Evolutionary conservation across 345 rosid genomes (phyloP).

Genomic region (Salix dunnii): DNA sequence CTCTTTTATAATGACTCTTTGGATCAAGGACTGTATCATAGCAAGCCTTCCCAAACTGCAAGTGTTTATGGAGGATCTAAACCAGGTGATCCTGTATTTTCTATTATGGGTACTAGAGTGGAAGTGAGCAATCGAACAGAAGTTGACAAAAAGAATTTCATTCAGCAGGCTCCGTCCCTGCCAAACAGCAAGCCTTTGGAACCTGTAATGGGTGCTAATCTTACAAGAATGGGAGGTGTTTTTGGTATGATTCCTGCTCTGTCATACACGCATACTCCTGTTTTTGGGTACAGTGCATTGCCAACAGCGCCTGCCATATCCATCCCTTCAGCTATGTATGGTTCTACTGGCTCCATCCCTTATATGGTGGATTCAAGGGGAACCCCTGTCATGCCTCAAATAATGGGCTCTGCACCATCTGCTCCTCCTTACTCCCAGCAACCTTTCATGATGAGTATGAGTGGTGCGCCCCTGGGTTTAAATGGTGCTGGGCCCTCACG

Average conservation of each 20-base stretch:
- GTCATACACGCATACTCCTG: slow-evolving; percentile 56
- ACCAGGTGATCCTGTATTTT: slow-evolving; percentile 56
- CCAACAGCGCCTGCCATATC: slow-evolving; percentile 49
- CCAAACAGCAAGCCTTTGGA: slow-evolving; percentile 60
- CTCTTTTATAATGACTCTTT: slow-evolving; percentile 40
- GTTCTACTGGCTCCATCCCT: slow-evolving; percentile 62
- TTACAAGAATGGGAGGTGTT: slow-evolving; percentile 51
- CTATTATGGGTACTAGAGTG: slow-evolving; percentile 71
- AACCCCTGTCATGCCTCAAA: slow-evolving; percentile 59
- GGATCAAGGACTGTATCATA: slow-evolving; percentile 42
- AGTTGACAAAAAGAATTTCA: slow-evolving; percentile 46
- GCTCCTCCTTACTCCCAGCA: slow-evolving; percentile 51
- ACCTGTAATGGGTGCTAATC: slow-evolving; percentile 36
- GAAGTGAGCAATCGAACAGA: slow-evolving; percentile 31
- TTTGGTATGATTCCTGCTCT: slow-evolving; percentile 52
- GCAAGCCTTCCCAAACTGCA: slow-evolving; percentile 35
- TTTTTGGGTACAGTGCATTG: slow-evolving; percentile 55
- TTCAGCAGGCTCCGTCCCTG: slow-evolving; percentile 43
- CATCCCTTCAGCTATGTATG: slow-evolving; percentile 53
- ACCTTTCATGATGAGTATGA: slow-evolving; percentile 64
- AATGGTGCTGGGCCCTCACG: slow-evolving; percentile 53
- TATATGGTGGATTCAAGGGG: slow-evolving; percentile 71
- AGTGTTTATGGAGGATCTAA: slow-evolving; percentile 41
- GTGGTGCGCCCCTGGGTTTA: slow-evolving; percentile 40
- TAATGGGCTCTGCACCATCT: slow-evolving; percentile 47